phyloP scores from a whole-genome alignment of 192 early-diverging fungal genomes.

The Allomyces macrogynus region DNA sequence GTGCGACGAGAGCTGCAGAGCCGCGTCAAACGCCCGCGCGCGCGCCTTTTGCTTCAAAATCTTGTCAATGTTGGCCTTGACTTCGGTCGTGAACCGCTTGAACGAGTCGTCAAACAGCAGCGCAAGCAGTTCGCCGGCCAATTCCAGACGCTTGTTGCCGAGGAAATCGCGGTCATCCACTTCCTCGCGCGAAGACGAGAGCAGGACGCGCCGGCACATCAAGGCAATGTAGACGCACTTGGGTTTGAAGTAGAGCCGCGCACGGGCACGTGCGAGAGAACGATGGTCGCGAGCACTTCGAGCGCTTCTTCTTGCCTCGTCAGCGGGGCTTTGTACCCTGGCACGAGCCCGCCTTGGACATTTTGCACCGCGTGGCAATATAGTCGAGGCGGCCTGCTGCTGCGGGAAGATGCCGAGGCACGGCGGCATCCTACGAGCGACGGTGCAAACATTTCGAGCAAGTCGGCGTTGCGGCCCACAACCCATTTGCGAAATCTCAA shows the following conservation, averaged over 20 bases:
- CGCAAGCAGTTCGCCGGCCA: slow-evolving; percentile 86
- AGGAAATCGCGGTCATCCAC: slow-evolving; percentile 95
- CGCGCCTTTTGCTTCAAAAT: slow-evolving; percentile 73
- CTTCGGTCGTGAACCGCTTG: slow-evolving; percentile 68
- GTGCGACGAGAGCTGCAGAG: slow-evolving; percentile 46
- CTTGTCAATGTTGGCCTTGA: slow-evolving; percentile 82
- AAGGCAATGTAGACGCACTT: slow-evolving; percentile 84
- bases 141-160: slow-evolving; percentile 92
- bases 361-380: slow-evolving; percentile 60
- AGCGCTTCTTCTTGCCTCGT: slow-evolving; percentile 58
- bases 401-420: slow-evolving; percentile 66
- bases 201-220: slow-evolving; percentile 80
- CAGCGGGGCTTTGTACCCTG: slow-evolving; percentile 10
- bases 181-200: slow-evolving; percentile 57
- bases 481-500: slow-evolving; percentile 87
- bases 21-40: slow-evolving; percentile 71
- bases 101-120: slow-evolving; percentile 95
- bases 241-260: slow-evolving; percentile 67
- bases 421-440: slow-evolving; percentile 69
- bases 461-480: slow-evolving; percentile 63
- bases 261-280: slow-evolving; percentile 78
- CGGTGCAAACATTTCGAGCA: slow-evolving; percentile 61
- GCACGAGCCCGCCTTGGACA: slow-evolving; percentile 11
- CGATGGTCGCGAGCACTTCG: slow-evolving; percentile 64
- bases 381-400: slow-evolving; percentile 74